A percentile compares a stretch with the other conserved stretches of the same genome.
phyloP scores from a whole-genome alignment of 768 basidiomycete species.

The Sporobolomyces pararoseus region DNA sequence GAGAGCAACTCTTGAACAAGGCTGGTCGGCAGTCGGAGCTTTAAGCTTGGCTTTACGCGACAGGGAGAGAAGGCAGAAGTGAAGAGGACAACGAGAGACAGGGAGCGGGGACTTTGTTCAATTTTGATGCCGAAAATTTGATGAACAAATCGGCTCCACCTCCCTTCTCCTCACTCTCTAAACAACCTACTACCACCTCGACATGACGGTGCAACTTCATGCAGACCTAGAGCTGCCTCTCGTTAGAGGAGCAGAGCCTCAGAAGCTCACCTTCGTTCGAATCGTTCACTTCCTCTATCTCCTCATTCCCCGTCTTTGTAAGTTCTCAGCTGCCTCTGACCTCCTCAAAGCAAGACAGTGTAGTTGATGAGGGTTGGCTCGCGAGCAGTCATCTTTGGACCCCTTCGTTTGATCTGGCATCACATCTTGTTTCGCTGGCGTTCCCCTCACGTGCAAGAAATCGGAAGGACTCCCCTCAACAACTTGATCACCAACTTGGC shows the following conservation, averaged over 20 bases:
- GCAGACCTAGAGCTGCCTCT: constrained; percentile 7
- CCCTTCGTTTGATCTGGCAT: constrained; percentile 5
- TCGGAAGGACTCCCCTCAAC: constrained; percentile 4
- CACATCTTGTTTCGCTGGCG: constrained; percentile 5
- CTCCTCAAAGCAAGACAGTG: not conserved
- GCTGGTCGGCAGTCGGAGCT: no score
- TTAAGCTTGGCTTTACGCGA: no score
- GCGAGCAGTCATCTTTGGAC: constrained; percentile 22
- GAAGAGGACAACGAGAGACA: no score
- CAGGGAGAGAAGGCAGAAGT: no score
- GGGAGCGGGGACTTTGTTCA: no score
- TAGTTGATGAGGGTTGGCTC: not conserved
- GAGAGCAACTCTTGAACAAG: no score
- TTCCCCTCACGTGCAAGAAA: not conserved
- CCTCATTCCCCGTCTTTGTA: not conserved
- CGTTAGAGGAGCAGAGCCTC: constrained; percentile 3
- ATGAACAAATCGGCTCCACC: no score
- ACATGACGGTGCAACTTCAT: not conserved
- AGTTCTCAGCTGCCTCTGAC: not conserved
- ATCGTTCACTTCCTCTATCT: constrained; percentile 14
- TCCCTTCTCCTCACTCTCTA: not conserved
- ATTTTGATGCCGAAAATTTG: no score
- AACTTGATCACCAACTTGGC: constrained; percentile 8
- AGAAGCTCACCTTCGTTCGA: constrained; percentile 14
- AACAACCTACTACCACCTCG: not conserved